Evolutionary conservation across 257 asterid species (phyloP).

Genomic region (Nyctanthes arbortristis): DNA sequence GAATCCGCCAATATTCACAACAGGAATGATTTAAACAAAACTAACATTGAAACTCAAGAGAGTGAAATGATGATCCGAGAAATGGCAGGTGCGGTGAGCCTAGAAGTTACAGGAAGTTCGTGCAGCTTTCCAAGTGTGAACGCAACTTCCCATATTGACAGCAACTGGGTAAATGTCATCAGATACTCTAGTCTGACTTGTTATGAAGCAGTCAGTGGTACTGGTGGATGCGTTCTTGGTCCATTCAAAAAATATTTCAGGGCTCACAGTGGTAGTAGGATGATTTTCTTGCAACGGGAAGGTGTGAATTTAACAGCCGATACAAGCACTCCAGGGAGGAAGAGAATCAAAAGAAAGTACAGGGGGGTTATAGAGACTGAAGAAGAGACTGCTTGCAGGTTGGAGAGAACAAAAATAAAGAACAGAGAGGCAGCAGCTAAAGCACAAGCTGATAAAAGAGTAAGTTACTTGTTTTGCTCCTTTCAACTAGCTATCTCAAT

Average conservation of each 20-base stretch:
- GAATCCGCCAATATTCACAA: conserved; percentile 1
- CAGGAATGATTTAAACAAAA: neutral
- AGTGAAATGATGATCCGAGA: conserved; percentile 28
- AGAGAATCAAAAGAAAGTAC: conserved; percentile 37
- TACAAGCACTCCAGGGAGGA: conserved; percentile 9
- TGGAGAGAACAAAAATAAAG: conserved; percentile 26
- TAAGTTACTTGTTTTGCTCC: neutral
- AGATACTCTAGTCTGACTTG: conserved; percentile 38
- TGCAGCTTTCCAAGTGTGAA: conserved; percentile 11
- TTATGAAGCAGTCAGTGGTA: conserved; percentile 25
- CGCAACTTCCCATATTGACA: conserved; percentile 7
- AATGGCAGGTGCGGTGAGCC: conserved; percentile 25
- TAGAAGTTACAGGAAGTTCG: conserved; percentile 15
- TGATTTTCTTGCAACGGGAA: conserved; percentile 9
- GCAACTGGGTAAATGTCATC: conserved; percentile 20
- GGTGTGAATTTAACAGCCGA: neutral
- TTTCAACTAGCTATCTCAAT: neutral
- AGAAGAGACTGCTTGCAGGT: conserved; percentile 28
- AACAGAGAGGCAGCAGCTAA: conserved; percentile 34
- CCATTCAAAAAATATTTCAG: conserved; percentile 22
- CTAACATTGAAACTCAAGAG: conserved; percentile 27
- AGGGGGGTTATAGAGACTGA: conserved; percentile 38
- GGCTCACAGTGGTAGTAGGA: conserved; percentile 7
- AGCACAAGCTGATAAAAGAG: conserved; percentile 32
- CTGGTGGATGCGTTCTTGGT: conserved; percentile 14